Conservation (phyloP, 2,329 filamentous ascomycete species). For the Dothidotthia symphoricarpi region DNA sequence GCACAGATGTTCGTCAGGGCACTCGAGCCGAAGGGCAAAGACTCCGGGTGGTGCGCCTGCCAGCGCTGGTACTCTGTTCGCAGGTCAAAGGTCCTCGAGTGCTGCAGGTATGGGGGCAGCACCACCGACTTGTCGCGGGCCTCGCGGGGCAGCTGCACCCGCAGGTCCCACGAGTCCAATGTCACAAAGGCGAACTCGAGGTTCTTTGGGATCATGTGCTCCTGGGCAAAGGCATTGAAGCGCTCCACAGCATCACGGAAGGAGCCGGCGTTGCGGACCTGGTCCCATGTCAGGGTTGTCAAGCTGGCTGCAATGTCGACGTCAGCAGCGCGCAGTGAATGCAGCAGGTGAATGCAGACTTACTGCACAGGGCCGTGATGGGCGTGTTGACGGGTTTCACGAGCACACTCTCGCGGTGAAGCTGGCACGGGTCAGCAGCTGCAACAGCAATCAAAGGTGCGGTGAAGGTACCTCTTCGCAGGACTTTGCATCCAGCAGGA, state of each 20-base stretch:
- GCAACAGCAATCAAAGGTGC: slow-evolving; percentile 10
- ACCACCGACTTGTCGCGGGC: slow-evolving; percentile 98
- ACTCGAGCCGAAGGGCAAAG: slow-evolving; percentile 90
- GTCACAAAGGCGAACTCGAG: slow-evolving; percentile 98
- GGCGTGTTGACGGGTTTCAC: slow-evolving; percentile 99
- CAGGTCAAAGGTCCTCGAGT: slow-evolving; percentile 94
- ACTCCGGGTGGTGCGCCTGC: slow-evolving; percentile 98
- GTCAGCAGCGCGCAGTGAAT: slow-evolving; percentile 23
- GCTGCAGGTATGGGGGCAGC: slow-evolving; percentile 92
- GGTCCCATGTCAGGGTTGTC: slow-evolving; percentile 97
- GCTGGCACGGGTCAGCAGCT: slow-evolving; percentile 54
- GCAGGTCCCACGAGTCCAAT: slow-evolving; percentile 95
- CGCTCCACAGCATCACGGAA: slow-evolving; percentile 96
- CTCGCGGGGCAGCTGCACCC: slow-evolving; percentile 94
- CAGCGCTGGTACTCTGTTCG: slow-evolving; percentile 97
- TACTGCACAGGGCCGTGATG: slow-evolving; percentile 98
- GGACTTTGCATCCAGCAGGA: slow-evolving; percentile 85
- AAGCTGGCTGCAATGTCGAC: slow-evolving; percentile 68
- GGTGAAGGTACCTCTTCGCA: slow-evolving; percentile 72
- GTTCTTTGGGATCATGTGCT: slow-evolving; percentile 86
- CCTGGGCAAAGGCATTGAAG: slow-evolving; percentile 89
- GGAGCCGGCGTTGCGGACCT: slow-evolving; percentile 93
- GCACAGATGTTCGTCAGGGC: slow-evolving; percentile 97
- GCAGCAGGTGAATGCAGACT: slow-evolving; percentile 43
- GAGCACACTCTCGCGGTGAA: slow-evolving; percentile 91